These are phyloP conservation scores for Papiliotrema laurentii DNA, from an alignment of 1,284 basidiomycete species.

Conservation along the genomic window DNA sequence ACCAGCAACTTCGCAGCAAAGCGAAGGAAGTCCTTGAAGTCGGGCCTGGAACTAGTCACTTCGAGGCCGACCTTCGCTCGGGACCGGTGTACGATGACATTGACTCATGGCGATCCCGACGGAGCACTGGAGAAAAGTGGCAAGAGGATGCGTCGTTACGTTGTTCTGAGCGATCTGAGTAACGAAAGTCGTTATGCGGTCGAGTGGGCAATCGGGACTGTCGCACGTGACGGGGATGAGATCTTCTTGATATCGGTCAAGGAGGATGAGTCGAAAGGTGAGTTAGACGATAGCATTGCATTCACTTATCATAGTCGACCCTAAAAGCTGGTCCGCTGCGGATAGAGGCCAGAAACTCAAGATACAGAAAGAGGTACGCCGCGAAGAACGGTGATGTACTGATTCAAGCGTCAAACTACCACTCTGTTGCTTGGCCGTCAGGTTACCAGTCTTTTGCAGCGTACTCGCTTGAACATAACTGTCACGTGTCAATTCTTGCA, in stretches of 20 bases:
- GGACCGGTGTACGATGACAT: conserved; percentile 84
- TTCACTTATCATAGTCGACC: conserved; percentile 59
- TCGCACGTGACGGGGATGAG: conserved; percentile 90
- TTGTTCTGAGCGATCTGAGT: conserved; percentile 89
- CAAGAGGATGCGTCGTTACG: conserved; percentile 65
- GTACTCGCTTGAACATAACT: conserved; percentile 79
- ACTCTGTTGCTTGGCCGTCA: conserved; percentile 83
- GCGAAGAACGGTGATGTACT: not conserved
- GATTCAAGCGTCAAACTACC: conserved; percentile 74
- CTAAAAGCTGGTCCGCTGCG: conserved; percentile 59
- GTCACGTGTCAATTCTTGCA: conserved; percentile 93
- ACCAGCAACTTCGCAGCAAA: conserved; percentile 15
- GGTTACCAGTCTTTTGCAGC: conserved; percentile 80
- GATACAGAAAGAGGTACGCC: conserved; percentile 77
- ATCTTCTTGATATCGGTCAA: conserved; percentile 81
- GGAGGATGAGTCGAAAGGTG: conserved; percentile 86
- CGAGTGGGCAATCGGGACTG: conserved; percentile 95
- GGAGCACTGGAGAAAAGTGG: conserved; percentile 54
- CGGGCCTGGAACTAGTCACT: conserved; percentile 53
- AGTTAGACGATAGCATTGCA: conserved; percentile 43
- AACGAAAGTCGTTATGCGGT: conserved; percentile 88
- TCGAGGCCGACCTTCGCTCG: conserved; percentile 79
- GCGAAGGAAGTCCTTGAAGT: conserved; percentile 29
- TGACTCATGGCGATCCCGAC: conserved; percentile 77
- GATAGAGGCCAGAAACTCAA: conserved; percentile 72